Base-by-base conservation (phyloP, 495 filamentous ascomycete genomes). In the Penicillium soppii region DNA sequence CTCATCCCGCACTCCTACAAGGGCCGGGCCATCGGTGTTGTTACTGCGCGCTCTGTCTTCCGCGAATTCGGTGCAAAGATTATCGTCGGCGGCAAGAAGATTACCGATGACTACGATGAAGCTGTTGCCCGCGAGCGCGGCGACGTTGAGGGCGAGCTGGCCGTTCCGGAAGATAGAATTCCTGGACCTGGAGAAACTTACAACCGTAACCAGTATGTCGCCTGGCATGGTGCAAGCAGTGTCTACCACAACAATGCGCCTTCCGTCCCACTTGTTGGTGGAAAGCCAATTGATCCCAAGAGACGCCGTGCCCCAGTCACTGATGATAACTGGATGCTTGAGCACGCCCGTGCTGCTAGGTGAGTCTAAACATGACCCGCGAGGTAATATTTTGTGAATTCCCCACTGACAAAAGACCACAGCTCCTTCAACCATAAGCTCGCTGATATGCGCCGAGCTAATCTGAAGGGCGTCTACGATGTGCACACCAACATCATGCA, bases 1-100 rank as follows among this genome's bases (percentile, higher is more conserved):
- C 82, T 98, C 53, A 96, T 98, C 50, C 94, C 94, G 3, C 92
- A 96, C 75, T 92, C 88, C 27, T 98, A 98, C 82, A 98, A 98
- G 66, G 94, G 94, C 52, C 89, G 94, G 38, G 89, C 94, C 15
- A 98, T 98, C 65, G 94, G 94, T 69, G 91, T 98, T 21, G 94
- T 97, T 39, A 97, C 94, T 10, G 94, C 94, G 22, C 82, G 95
- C 16, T 97, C 94, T 6, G 95, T 98, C 16, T 98, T 97, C 69
- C 82, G 95, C 26, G 94, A 98, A 65, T 98, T 98, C 54, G 94
- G 94, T 43, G 87, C 95, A 1, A 82, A 88, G 45, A 98, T 98
- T 61, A 82, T 98, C 43, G 89, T 98, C 10, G 94, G 91, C 7
- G 94, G 94, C 7, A 85, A 82, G 53, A 87, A 86, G 61, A 77